A percentile compares a stretch with the other conserved stretches of the same genome.
Evolutionary conservation across 176 grass and related monocot genomes (phyloP).

Genomic region (Triticum aestivum): DNA sequence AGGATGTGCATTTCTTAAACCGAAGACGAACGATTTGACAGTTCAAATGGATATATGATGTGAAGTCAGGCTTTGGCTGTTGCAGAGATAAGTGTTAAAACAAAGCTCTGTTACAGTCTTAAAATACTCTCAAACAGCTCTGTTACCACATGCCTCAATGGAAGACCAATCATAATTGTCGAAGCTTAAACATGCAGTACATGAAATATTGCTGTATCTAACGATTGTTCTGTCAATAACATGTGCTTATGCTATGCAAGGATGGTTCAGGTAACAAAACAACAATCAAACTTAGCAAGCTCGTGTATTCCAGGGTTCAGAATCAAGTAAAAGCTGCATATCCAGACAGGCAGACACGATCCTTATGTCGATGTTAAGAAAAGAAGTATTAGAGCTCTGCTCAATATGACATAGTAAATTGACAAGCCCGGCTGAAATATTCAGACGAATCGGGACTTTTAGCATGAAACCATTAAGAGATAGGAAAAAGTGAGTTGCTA

Average conservation of each 20-base stretch:
- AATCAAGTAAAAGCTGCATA: not conserved
- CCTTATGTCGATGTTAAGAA: not conserved
- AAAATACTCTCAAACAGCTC: not conserved
- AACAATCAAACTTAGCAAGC: not conserved
- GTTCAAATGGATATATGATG: slow-evolving; percentile 8
- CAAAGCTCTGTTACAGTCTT: not conserved
- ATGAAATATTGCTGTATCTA: not conserved
- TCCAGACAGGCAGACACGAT: not conserved
- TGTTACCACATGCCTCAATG: not conserved
- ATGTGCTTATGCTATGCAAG: not conserved
- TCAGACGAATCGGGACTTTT: not conserved
- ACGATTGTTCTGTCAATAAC: not conserved
- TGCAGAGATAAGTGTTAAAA: not conserved
- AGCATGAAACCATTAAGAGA: not conserved
- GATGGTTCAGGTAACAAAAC: not conserved
- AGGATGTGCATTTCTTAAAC: not conserved
- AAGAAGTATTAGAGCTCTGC: not conserved
- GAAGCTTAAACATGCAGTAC: not conserved
- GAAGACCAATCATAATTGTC: not conserved
- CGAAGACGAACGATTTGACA: not conserved
- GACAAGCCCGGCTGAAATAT: not conserved
- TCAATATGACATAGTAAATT: not conserved
- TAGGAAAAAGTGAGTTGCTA: not conserved
- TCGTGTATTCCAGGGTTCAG: not conserved
- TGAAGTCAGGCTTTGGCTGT: not conserved